Evolutionary conservation across 257 asterid species (phyloP).

Genomic region (Ilex aquifolium): DNA sequence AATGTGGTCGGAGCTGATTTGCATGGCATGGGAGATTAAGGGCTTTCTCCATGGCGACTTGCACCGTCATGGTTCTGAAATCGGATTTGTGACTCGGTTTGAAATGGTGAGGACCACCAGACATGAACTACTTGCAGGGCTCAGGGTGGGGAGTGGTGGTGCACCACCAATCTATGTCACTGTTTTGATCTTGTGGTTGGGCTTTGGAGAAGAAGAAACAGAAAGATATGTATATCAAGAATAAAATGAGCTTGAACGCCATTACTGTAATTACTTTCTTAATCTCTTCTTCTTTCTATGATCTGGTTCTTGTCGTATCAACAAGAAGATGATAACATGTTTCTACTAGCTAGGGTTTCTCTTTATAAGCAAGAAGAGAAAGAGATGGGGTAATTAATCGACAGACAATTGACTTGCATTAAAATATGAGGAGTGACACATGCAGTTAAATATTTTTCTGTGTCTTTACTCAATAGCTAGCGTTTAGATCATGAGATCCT

Average conservation of each 20-base stretch:
- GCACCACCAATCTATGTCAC: constrained; percentile 54
- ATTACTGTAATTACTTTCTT: not conserved
- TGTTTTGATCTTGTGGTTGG: constrained; percentile 2
- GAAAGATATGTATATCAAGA: constrained; percentile 6
- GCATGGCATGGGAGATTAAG: constrained; percentile 24
- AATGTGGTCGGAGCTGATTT: constrained; percentile 10
- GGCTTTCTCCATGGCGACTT: constrained; percentile 52
- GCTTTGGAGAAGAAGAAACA: constrained; percentile 18
- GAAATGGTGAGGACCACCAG: constrained; percentile 9
- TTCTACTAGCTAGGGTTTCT: not conserved
- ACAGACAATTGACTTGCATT: constrained; percentile 28
- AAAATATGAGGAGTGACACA: constrained; percentile 32
- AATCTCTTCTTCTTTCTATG: too few relatives aligned
- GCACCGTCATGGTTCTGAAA: constrained; percentile 42
- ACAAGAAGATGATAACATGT: too few relatives aligned
- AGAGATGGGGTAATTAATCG: not conserved
- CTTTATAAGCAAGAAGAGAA: constrained; percentile 1
- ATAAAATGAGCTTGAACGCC: not conserved
- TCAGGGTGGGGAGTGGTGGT: constrained; percentile 57
- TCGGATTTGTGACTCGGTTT: constrained; percentile 31
- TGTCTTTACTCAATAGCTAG: constrained; percentile 15
- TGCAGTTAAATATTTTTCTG: constrained; percentile 5
- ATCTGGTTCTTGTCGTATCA: too few relatives aligned
- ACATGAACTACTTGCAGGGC: constrained; percentile 47
- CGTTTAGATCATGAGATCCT: constrained; percentile 35